Evolutionary conservation across 1,284 basidiomycete species (phyloP), one percentile per base, ranked within the genome.

Genomic region (Neonothopanus nambi): DNA sequence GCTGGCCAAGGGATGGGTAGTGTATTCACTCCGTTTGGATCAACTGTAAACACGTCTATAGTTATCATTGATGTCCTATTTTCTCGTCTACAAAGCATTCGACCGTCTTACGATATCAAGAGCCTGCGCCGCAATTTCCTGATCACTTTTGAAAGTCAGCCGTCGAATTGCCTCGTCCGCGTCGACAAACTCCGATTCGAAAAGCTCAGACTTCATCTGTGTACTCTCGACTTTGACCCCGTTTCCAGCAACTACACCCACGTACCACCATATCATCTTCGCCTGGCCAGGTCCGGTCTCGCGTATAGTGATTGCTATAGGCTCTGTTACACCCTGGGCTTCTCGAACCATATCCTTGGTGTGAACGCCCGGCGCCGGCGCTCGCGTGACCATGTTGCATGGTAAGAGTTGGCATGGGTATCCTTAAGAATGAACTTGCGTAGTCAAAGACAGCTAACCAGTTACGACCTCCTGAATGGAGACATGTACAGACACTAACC

Each of bases 191-290:
- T 67, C 55, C 9, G 72, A 66, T 33, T 67, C 68, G 56, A 72
- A 78, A 33, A 65, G 64, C 63, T 79, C 77, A 23, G 65, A 67
- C 17, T 63, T 65, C 48, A 72, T 78, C 61, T 79, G 74, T 13
- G 70, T 79, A 17, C 72, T 74, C 18, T 65, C 58, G 9, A 65
- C 57, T 55, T 67, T 70, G 26, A 63, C 61, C 12, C 56, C 62
- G 26, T 59, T 59, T 24, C 59, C 61, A n/a, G 55, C 58, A 26
- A 65, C 56, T 47, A 67, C 65, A 20, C 75, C 70, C 24, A 76
- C 61, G 58, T 70, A 79, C 77, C 76, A 80, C 66, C 68, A 77
- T n/a, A 77, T 73, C 38, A 74, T 52, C 62, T 78, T 80, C 15
- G 70, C 60, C 30, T 66, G 69, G 3, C 9, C 13, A 9, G 9